A percentile compares a stretch with the other conserved stretches of the same genome.
These are phyloP conservation scores for Pythium monospermum DNA, from an alignment of 352 stramenopile species.

Conservation along the genomic window DNA sequence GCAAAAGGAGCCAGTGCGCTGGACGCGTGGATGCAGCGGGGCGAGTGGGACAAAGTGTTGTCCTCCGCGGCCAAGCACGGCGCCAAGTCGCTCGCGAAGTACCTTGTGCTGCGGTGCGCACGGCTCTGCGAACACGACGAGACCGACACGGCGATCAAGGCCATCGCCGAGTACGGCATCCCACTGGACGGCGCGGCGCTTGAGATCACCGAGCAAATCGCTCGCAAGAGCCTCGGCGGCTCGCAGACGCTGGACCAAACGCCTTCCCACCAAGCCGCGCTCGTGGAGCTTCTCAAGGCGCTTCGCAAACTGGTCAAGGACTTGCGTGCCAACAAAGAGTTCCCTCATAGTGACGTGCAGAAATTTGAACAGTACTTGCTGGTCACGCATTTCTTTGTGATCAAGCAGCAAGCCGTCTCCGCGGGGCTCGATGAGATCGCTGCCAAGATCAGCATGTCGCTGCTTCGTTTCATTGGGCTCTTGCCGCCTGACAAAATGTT, in stretches of 20 bases:
- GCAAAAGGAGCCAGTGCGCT: slow-evolving; percentile 53
- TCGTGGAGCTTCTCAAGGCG: slow-evolving; percentile 58
- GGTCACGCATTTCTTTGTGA: slow-evolving; percentile 70
- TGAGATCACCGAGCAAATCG: slow-evolving; percentile 49
- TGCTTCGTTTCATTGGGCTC: slow-evolving; percentile 87
- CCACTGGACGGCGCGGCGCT: slow-evolving; percentile 54
- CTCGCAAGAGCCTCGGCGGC: slow-evolving; percentile 49
- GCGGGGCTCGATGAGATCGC: slow-evolving; percentile 62
- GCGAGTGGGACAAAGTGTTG: slow-evolving; percentile 92
- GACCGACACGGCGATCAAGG: slow-evolving; percentile 68
- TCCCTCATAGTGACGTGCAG: slow-evolving; percentile 37
- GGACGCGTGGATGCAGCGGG: slow-evolving; percentile 89
- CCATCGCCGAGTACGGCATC: slow-evolving; percentile 72
- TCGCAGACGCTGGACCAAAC: slow-evolving; percentile 37
- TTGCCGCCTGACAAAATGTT: slow-evolving; percentile 95
- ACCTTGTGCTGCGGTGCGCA: slow-evolving; percentile 71
- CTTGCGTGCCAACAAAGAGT: slow-evolving; percentile 50
- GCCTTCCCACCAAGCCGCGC: slow-evolving; percentile 32
- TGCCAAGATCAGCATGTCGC: slow-evolving; percentile 78
- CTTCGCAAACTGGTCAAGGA: slow-evolving; percentile 71
- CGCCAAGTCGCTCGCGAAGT: slow-evolving; percentile 74
- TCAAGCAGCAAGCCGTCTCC: slow-evolving; percentile 59
- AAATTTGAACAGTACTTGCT: slow-evolving; percentile 81
- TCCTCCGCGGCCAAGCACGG: slow-evolving; percentile 79
- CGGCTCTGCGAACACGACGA: slow-evolving; percentile 74